Conservation (phyloP, 176 grass and related monocot genomes). For the Triticum dicoccoides region DNA sequence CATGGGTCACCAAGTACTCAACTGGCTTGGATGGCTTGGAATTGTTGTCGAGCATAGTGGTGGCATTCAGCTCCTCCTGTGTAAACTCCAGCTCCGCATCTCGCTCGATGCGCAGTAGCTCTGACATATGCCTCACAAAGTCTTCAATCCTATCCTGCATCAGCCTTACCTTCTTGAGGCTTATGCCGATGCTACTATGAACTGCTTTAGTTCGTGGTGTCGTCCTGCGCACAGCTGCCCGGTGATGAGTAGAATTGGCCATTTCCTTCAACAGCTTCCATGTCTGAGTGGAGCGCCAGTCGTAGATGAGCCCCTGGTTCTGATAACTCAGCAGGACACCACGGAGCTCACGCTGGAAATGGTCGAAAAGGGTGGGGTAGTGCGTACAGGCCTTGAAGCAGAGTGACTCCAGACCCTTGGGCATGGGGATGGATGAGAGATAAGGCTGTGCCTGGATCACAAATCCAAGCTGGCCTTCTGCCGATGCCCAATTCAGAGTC, state of each 20-base stretch:
- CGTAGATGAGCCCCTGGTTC: constrained; percentile 38
- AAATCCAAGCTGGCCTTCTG: constrained; percentile 52
- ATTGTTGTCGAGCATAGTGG: constrained; percentile 54
- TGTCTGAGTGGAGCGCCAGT: constrained; percentile 50
- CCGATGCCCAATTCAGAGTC: constrained; percentile 26
- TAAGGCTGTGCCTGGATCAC: constrained; percentile 83
- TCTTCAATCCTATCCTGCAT: constrained; percentile 76
- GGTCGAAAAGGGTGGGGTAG: constrained; percentile 88
- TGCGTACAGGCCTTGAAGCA: constrained; percentile 96
- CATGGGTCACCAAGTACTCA: constrained; percentile 92
- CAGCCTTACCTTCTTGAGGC: constrained; percentile 60
- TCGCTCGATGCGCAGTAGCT: constrained; percentile 69
- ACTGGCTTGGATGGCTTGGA: constrained; percentile 51
- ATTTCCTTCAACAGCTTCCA: constrained; percentile 89
- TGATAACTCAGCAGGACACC: constrained; percentile 50
- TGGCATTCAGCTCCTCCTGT: constrained; percentile 81
- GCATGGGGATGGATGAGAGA: constrained; percentile 77
- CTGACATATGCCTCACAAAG: constrained; percentile 76
- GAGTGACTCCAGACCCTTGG: constrained; percentile 81
- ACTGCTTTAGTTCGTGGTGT: constrained; percentile 44
- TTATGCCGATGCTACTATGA: constrained; percentile 65
- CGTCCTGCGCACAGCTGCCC: constrained; percentile 44
- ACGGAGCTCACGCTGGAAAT: constrained; percentile 92
- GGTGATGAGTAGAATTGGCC: constrained; percentile 61
- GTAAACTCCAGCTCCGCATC: constrained; percentile 93